These are phyloP conservation scores for Starmerella vaccinii DNA, from an alignment of 805 yeast genomes.

Conservation along the genomic window DNA sequence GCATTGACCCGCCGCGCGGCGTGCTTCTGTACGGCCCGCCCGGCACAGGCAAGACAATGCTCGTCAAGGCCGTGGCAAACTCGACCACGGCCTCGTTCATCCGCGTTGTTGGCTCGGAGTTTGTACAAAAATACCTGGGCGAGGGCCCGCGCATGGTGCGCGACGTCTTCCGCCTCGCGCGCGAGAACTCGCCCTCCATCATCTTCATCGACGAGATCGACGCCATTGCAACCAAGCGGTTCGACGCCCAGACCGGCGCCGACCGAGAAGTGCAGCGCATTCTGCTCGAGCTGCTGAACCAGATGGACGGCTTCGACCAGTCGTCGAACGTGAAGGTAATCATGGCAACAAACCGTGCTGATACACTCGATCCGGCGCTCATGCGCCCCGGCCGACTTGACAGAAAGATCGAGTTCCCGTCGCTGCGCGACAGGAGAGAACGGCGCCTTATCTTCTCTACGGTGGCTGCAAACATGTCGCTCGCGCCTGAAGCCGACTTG, in stretches of 20 bases:
- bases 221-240: slow-evolving; percentile 97
- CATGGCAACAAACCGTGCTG: slow-evolving; percentile 99
- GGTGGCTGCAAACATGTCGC: slow-evolving; percentile 91
- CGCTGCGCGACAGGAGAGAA: slow-evolving; percentile 92
- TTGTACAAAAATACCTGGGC: slow-evolving; percentile 95
- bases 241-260: slow-evolving; percentile 99
- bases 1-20: slow-evolving; percentile 98
- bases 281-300: slow-evolving; percentile 85
- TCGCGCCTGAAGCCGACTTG: slow-evolving; percentile 94
- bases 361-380: slow-evolving; percentile 94
- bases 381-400: slow-evolving; percentile 98
- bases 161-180: slow-evolving; percentile 92
- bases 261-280: slow-evolving; percentile 99
- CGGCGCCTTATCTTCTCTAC: slow-evolving; percentile 93
- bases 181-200: slow-evolving; percentile 94
- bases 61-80: slow-evolving; percentile 97
- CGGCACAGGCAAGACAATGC: slow-evolving; percentile 98
- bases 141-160: slow-evolving; percentile 99
- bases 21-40: slow-evolving; percentile 98
- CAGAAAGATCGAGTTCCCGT: slow-evolving; percentile 95
- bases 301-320: slow-evolving; percentile 99
- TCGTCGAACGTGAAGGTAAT: slow-evolving; percentile 89
- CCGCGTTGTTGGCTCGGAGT: slow-evolving; percentile 95
- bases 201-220: slow-evolving; percentile 98
- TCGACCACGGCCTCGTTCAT: slow-evolving; percentile 91